Conservation (phyloP, 2,329 filamentous ascomycete genomes). For the Teratosphaeria zuluensis region DNA sequence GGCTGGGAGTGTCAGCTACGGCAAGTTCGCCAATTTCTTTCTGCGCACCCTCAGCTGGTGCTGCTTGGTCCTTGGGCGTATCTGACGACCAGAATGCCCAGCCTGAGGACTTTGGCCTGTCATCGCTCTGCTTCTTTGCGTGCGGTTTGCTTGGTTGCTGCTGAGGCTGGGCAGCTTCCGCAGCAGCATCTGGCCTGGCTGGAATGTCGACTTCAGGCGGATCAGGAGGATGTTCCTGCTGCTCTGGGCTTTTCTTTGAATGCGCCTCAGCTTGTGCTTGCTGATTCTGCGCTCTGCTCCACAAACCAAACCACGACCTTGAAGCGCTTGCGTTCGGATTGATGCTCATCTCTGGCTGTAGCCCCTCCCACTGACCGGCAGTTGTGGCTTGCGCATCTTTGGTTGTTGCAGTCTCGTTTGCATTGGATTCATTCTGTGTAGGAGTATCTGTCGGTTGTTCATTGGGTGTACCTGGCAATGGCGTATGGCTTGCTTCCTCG, state of each 20-base stretch:
- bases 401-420: not conserved
- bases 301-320: constrained; percentile 40
- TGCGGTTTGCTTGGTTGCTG: constrained; percentile 4
- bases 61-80: constrained; percentile 41
- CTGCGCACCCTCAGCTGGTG: constrained; percentile 47
- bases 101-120: constrained; percentile 44
- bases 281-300: constrained; percentile 39
- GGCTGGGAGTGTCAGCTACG: constrained; percentile 41
- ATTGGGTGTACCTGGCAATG: constrained; percentile 28
- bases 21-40: constrained; percentile 44
- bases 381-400: not conserved
- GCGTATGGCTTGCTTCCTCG: constrained; percentile 32
- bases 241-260: constrained; percentile 7
- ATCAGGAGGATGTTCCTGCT: not conserved
- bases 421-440: not conserved
- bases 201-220: constrained; percentile 5
- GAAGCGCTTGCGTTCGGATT: constrained; percentile 6
- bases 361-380: constrained; percentile 6
- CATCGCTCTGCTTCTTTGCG: constrained; percentile 4
- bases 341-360: constrained; percentile 16
- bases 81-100: constrained; percentile 77
- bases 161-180: constrained; percentile 5
- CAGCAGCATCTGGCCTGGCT: not conserved
- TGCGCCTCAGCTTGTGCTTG: constrained; percentile 19
- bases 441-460: constrained; percentile 1